Evolutionary conservation across 2,329 filamentous ascomycete species (phyloP), one percentile per base, ranked within the genome.

Genomic region (Cytospora paraplurivora): DNA sequence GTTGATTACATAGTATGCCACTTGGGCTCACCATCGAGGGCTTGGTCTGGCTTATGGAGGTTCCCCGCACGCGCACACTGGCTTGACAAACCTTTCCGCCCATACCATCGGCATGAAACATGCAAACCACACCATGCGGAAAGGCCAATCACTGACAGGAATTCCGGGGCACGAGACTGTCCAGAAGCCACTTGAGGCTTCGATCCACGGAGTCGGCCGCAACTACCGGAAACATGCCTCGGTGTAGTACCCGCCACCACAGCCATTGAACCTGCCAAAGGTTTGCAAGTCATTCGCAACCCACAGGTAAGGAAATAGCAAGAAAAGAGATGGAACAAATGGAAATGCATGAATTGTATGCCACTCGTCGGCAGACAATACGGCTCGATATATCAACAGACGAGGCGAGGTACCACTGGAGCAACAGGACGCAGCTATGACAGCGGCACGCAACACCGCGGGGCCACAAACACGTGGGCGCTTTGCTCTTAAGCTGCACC

Each of bases 381-480:
- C 21, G 12, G 51, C 37, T n/a, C 4, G 37, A n/a, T 15, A 12
- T 37, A 27, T 27, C 37, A 47, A 38, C 57, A 61, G 50, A 32
- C 54, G 38, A 44, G 15, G 35, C 38, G 49, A 50, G 41, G 51
- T 41, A 32, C 37, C n/a, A 33, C n/a, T 4, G n/a, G 32, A 49
- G 38, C 41, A 52, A 51, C 32, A 53, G 52, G 33, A 51, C 32
- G 56, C 60, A 63, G 37, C 27, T 38, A n/a, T 56, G 59, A 52
- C 56, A 56, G 51, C 27, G 58, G 62, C 47, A 54, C 38, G 54
- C 62, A 64, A 49, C 59, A 38, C 49, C 35, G n/a, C 13, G 51
- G 27, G 33, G 3, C 32, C 50, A 60, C 49, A 53, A 49, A 62
- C 54, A 64, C 59, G 62, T 64, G 62, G 62, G 58, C 54, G 32